Base-by-base conservation (phyloP, 2,329 filamentous ascomycete species). In the Nemania serpens region DNA sequence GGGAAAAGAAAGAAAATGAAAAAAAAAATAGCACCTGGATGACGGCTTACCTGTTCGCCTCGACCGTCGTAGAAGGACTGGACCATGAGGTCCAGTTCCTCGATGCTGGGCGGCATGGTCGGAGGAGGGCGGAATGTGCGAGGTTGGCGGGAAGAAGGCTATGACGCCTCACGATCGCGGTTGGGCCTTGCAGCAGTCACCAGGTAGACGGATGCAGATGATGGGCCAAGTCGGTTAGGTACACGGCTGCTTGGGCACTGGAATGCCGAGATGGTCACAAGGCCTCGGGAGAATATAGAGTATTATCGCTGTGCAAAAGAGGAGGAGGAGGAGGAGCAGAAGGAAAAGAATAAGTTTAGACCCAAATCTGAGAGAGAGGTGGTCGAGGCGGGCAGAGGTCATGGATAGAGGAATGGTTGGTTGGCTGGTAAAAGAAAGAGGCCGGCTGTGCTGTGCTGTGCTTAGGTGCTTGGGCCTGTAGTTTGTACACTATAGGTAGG, bases 11-110 rank as follows among this genome's bases (percentile, higher is more conserved):
- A 55, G 25, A 29, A 29, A 29, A 29, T 3, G 25, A 29, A 29
- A 29, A 29, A 29, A 29, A 29, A 7, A 29, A n/a, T n/a, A n/a
- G n/a, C n/a, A n/a, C n/a, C n/a, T n/a, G n/a, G n/a, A n/a, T n/a
- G n/a, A 22, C 25, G 68, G 56, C 88, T 73, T 83, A 96, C 93
- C 83, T 93, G 86, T 64, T 97, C 92, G 72, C 95, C 95, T 78
- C 94, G 91, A 76, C 93, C 93, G 81, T 98, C 94, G 75, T 97
- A 99, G 81, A 99, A 98, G 82, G 91, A 88, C 77, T 91, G 93
- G 84, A 98, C 94, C 69, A 93, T 95, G 78, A 84, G 89, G 86
- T 99, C 95, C 82, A 99, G 88, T 87, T 99, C 95, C 78, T 90
- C 88, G 79, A 99, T 94, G 73, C 90, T 82, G 76, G 86, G 81